Percentiles rank a stretch among this genome's conserved stretches.
phyloP scores from a whole-genome alignment of 495 filamentous ascomycete genomes.

The Penicillium roqueforti region DNA sequence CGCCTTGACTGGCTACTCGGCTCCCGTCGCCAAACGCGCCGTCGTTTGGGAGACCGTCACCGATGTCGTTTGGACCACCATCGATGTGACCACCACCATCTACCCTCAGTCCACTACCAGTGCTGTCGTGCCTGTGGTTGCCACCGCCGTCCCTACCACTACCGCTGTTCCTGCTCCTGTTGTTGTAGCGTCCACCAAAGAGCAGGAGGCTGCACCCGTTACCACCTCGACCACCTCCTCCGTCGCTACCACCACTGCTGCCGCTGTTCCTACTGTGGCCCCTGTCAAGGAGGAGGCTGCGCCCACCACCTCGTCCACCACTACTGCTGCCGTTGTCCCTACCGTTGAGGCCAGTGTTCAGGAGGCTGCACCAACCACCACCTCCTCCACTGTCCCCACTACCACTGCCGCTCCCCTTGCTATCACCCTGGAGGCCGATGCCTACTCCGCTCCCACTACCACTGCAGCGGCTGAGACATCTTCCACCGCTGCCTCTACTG shows the following conservation, averaged over 20 bases:
- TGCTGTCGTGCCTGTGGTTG: conserved; percentile 12
- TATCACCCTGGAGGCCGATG: conserved; percentile 7
- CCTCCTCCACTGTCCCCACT: conserved; percentile 12
- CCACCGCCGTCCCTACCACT: conserved; percentile 13
- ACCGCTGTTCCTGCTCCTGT: conserved; percentile 7
- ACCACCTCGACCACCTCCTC: conserved; percentile 13
- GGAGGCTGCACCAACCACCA: conserved; percentile 10
- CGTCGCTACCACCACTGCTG: conserved; percentile 12
- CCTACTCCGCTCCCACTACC: conserved; percentile 6
- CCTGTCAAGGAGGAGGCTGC: conserved; percentile 4
- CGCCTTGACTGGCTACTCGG: conserved; percentile 33
- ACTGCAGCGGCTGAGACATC: conserved; percentile 13
- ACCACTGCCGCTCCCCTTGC: conserved; percentile 1
- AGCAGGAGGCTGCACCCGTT: conserved; percentile 8
- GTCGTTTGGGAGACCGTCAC: conserved; percentile 33
- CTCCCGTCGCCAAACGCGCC: conserved; percentile 40
- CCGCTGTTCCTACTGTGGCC: conserved; percentile 7
- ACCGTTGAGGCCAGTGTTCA: conserved; percentile 6
- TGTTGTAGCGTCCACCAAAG: conserved; percentile 3
- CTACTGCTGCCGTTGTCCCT: conserved; percentile 8
- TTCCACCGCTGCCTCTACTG: conserved; percentile 14
- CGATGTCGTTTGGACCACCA: conserved; percentile 38
- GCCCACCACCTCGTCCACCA: conserved; percentile 14
- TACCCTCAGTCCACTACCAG: conserved; percentile 22
- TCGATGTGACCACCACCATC: conserved; percentile 44